A percentile compares a stretch with the other conserved stretches of the same genome.
Evolutionary conservation across 768 basidiomycete species (phyloP).

Genomic region (Xerocomellus amylosporus): DNA sequence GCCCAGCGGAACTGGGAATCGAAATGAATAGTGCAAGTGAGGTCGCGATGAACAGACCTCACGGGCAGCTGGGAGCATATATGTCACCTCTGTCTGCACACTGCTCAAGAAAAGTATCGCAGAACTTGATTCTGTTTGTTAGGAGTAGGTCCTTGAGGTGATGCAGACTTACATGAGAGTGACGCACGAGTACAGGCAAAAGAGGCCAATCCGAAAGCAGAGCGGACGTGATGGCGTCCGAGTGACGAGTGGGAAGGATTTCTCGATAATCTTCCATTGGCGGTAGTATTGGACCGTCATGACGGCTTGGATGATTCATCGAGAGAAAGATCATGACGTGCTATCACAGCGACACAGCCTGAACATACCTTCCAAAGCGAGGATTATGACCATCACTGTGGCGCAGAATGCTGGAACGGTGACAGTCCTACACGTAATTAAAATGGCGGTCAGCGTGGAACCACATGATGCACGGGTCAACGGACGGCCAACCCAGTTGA

Average conservation of each 20-base stretch:
- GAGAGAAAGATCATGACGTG: background rate
- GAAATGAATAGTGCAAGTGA: background rate
- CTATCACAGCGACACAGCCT: background rate
- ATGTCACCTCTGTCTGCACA: slow-evolving; percentile 34
- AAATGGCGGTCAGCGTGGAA: slow-evolving; percentile 13
- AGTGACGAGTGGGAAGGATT: slow-evolving; percentile 41
- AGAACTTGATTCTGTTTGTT: slow-evolving; percentile 27
- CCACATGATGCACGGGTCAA: slow-evolving; percentile 8
- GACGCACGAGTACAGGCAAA: slow-evolving; percentile 44
- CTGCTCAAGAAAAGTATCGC: slow-evolving; percentile 38
- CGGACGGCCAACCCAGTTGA: slow-evolving; percentile 37
- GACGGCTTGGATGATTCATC: slow-evolving; percentile 32
- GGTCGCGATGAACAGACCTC: slow-evolving; percentile 16
- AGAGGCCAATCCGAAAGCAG: slow-evolving; percentile 40
- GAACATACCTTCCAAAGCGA: slow-evolving; percentile 45
- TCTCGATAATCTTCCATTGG: slow-evolving; percentile 37
- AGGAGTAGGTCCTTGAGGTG: background rate
- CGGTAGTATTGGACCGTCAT: slow-evolving; percentile 43
- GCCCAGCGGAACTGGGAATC: slow-evolving; percentile 45
- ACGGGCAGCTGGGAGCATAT: slow-evolving; percentile 52
- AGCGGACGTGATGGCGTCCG: slow-evolving; percentile 37
- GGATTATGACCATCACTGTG: slow-evolving; percentile 37
- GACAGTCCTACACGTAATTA: slow-evolving; percentile 24
- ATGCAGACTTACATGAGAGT: slow-evolving; percentile 39
- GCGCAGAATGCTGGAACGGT: slow-evolving; percentile 47